Evolutionary conservation across 495 filamentous ascomycete species (phyloP).

Genomic region (Darksidea phi): DNA sequence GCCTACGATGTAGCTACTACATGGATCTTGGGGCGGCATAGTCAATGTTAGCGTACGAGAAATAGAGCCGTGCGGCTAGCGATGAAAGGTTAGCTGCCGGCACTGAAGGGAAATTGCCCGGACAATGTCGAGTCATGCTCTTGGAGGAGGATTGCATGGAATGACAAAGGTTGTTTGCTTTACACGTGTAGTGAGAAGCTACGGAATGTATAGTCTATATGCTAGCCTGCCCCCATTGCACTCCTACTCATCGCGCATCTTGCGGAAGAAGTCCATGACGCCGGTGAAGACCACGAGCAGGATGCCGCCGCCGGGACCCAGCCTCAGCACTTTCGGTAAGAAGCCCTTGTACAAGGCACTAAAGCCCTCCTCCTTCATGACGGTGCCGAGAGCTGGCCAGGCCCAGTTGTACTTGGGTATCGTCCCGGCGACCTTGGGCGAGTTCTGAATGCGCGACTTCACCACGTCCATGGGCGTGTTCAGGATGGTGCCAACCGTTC

Average conservation of each 20-base stretch:
- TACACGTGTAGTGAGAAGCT: neutral
- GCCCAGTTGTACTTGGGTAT: constrained; percentile 98
- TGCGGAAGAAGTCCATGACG: constrained; percentile 87
- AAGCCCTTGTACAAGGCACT: constrained; percentile 95
- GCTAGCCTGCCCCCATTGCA: neutral
- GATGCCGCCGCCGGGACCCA: constrained; percentile 89
- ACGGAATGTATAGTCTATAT: constrained; percentile 19
- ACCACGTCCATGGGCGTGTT: constrained; percentile 98
- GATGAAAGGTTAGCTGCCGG: too few relatives aligned
- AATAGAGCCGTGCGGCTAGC: too few relatives aligned
- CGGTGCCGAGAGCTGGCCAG: constrained; percentile 76
- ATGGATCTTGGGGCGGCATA: too few relatives aligned
- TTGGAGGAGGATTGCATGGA: neutral
- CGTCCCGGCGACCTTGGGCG: constrained; percentile 70
- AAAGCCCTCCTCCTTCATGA: constrained; percentile 93
- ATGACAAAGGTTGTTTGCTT: constrained; percentile 6
- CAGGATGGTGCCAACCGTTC: constrained; percentile 86
- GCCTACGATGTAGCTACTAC: too few relatives aligned
- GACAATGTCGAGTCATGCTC: too few relatives aligned
- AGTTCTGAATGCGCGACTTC: constrained; percentile 96
- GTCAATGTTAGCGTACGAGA: too few relatives aligned
- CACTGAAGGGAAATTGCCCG: too few relatives aligned
- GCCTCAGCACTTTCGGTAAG: constrained; percentile 85
- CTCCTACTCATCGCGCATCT: constrained; percentile 46
- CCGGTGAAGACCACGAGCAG: constrained; percentile 88